phyloP scores from a whole-genome alignment of 306 rosid genomes.

The Begonia fuchsioides region DNA sequence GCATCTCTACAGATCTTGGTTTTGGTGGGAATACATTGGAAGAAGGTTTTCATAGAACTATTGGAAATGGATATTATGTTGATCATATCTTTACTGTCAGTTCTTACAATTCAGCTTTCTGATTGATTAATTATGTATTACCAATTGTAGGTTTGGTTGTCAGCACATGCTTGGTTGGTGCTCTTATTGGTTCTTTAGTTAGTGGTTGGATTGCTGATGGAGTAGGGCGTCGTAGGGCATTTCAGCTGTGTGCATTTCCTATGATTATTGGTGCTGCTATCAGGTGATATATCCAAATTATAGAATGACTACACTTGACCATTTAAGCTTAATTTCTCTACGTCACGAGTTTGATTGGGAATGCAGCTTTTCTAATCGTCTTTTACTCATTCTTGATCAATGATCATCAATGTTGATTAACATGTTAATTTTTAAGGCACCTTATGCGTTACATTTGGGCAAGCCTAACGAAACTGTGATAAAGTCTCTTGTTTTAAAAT shows the following conservation, averaged over 20 bases:
- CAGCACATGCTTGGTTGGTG: slow-evolving; percentile 92
- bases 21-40: slow-evolving; percentile 85
- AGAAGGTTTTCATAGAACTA: slow-evolving; percentile 44
- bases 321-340: too few species aligned
- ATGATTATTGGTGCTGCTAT: slow-evolving; percentile 82
- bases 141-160: slow-evolving; percentile 77
- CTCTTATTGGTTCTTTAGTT: slow-evolving; percentile 69
- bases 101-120: slow-evolving; percentile 6
- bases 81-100: too few species aligned
- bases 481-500: background rate
- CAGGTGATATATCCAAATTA: slow-evolving; percentile 33
- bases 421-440: too few species aligned
- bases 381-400: too few species aligned
- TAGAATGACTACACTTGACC: background rate
- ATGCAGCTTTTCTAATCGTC: too few species aligned
- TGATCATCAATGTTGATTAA: too few species aligned
- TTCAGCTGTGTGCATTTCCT: slow-evolving; percentile 80
- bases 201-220: slow-evolving; percentile 97
- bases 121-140: slow-evolving; percentile 6
- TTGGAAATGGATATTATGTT: slow-evolving; percentile 3
- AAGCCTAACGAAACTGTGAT: background rate
- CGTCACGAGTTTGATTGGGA: too few species aligned
- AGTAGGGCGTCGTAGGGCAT: slow-evolving; percentile 89
- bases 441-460: background rate
- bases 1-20: slow-evolving; percentile 83